phyloP scores from a whole-genome alignment of 2,329 filamentous ascomycete species.

The Hypoxylon sp. region DNA sequence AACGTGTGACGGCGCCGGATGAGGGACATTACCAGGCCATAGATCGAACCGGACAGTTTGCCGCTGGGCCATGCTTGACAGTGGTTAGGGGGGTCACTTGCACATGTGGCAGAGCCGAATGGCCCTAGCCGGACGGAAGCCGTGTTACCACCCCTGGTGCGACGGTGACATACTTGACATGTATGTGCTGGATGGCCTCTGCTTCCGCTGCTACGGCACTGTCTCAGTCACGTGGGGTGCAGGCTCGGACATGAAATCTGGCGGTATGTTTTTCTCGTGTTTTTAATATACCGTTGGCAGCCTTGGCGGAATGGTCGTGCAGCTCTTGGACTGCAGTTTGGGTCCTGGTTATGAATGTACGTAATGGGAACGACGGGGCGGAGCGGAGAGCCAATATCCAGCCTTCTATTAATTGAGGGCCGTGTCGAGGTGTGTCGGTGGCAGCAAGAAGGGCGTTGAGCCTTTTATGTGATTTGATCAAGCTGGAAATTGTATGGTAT shows the following conservation, averaged over 20 bases:
- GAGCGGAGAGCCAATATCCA: not conserved
- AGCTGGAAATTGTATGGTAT: not conserved
- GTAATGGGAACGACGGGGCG: not conserved
- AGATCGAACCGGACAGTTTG: not conserved
- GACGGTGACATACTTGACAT: not conserved
- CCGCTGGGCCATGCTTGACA: not conserved
- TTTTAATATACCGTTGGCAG: not conserved
- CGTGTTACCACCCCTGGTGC: not conserved
- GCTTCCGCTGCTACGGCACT: not conserved
- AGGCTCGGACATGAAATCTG: not conserved
- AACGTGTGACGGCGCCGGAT: not conserved
- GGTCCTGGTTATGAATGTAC: not conserved
- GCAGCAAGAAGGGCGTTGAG: not conserved
- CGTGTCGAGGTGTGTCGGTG: not conserved
- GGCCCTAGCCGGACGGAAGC: not conserved
- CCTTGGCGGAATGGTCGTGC: not conserved
- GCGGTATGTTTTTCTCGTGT: slow-evolving; percentile 1
- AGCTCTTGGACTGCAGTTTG: not conserved
- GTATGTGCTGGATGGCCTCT: not conserved
- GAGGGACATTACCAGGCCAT: not conserved
- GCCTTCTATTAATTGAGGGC: not conserved
- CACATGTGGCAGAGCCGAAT: not conserved
- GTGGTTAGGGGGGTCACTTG: not conserved
- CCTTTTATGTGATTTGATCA: not conserved
- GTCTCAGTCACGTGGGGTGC: not conserved